Evolutionary conservation across 352 stramenopile species (phyloP), one percentile per base, ranked within the genome.

Genomic region (Phytopythium vexans): DNA sequence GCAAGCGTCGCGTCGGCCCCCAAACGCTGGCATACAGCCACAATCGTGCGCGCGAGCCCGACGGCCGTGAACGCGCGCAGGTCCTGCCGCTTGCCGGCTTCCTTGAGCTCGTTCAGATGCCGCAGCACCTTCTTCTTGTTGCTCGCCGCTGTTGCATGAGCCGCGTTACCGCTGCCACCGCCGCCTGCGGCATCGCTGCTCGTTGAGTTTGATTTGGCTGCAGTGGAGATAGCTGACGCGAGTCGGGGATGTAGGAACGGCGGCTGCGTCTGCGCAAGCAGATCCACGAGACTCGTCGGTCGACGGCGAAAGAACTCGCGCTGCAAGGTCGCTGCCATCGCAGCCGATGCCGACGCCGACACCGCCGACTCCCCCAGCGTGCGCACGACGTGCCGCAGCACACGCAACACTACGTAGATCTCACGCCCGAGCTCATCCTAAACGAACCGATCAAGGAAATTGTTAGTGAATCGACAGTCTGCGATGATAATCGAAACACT

Each of bases 391-490:
- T 89, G 73, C 12, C 82, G 64, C 33, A 92, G 48, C 37, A 89
- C 68, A 5, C 82, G 77, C 33, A 88, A 59, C 3, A 80, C 68
- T 11, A 92, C 77, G 55, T 92, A 89, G 31, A 92, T 77, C 37
- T 92, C 82, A 4, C 74, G 72, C 8, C 68, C 82, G 9, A 92
- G 62, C 36, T 89, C 82, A 31, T 81, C 72, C 80, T 91, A 27
- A 37, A 34, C 15, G 9, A 36, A 42, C 16, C 50, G 4, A 49
- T 14, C 52, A 11, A 55, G 46, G 3, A 36, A 6, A 55, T 15
- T 48, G 55, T 33, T 16, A 39, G 53, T 35, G 12, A 56, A 31
- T 27, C 6, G 16, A 16, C n/a, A 8, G 36, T 39, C 9, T 15
- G 11, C 15, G 4, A 14, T 11, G 27, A 31, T 10, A 21, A 8